Conservation (phyloP, 768 basidiomycete species). For the Auricularia cornea region DNA sequence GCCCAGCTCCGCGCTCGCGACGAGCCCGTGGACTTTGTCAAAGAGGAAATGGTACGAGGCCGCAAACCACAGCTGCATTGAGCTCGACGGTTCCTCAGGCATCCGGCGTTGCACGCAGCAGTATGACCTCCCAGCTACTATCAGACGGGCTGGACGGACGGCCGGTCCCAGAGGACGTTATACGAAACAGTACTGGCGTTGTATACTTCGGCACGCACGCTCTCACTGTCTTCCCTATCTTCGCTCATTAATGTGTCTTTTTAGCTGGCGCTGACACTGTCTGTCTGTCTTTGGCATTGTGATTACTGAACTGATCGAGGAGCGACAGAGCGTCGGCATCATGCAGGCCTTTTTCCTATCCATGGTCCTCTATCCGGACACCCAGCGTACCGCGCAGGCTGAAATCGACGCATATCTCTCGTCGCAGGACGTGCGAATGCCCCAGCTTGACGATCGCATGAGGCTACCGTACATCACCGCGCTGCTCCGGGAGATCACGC, state of each 20-base stretch:
- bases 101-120: constrained; percentile 4
- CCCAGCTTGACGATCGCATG: constrained; percentile 44
- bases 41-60: constrained; percentile 11
- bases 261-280: not conserved
- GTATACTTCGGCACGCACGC: not conserved
- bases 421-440: not conserved
- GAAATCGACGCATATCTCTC: not conserved
- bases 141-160: not conserved
- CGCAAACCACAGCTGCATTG: not conserved
- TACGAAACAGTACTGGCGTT: not conserved
- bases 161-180: not conserved
- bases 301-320: not conserved
- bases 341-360: constrained; percentile 9
- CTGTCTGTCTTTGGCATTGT: too few relatives aligned
- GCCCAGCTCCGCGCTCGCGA: constrained; percentile 5
- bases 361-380: constrained; percentile 19
- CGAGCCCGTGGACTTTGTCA: constrained; percentile 47
- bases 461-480: constrained; percentile 53
- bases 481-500: constrained; percentile 44
- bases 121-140: not conserved
- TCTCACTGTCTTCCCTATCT: not conserved
- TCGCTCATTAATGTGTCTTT: not conserved
- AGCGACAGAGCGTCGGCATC: not conserved
- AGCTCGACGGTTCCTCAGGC: too few relatives aligned
- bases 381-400: constrained; percentile 9